Evolutionary conservation across 768 basidiomycete genomes (phyloP), one percentile per base, ranked within the genome.

Genomic region (Pholiota conissans): DNA sequence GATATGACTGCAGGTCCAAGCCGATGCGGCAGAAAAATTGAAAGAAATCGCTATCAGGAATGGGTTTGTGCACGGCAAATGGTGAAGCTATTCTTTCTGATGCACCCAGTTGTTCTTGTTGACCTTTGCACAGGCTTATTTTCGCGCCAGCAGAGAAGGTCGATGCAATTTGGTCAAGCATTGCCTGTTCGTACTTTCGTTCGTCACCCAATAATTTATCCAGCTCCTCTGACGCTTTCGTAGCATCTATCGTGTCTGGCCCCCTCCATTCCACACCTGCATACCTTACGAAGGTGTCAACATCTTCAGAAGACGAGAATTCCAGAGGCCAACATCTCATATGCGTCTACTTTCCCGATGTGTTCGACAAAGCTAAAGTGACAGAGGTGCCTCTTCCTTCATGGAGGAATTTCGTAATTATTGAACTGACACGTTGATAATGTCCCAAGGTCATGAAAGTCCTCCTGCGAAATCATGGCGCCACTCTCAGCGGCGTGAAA

Each of bases 311-410:
- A 50, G 69, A 71, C 45, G 80, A 82, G 49, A 74, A 58, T 14
- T 66, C 81, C 18, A 76, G 81, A 37, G 70, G 83, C 51, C 84
- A 84, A 61, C 89, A 90, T 65, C 70, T 90, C 26, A 82, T 91
- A 28, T 90, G 88, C 63, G 62, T 91, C 14, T 91, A 90, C 63
- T 66, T 91, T 18, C 87, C 89, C 3, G 74, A 91, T 66, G 83
- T 89, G 13, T 89, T 85, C 66, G 81, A 91, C 69, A 85, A 86
- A 66, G 74, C 73, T 29, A 74, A 73, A 37, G 84, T 87, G 3
- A 81, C 76, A 7, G 77, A 83, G 67, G 88, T 85, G 59, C 42
- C 26, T 6, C 35, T 14, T 27, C 26, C 30, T 14, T n/a, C 6
- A 35, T 3, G 32, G 22, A 6, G 11, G 32, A 49, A 4, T 27